Base-by-base conservation (phyloP, 495 filamentous ascomycete species). In the Tuber microsphaerosporum region DNA sequence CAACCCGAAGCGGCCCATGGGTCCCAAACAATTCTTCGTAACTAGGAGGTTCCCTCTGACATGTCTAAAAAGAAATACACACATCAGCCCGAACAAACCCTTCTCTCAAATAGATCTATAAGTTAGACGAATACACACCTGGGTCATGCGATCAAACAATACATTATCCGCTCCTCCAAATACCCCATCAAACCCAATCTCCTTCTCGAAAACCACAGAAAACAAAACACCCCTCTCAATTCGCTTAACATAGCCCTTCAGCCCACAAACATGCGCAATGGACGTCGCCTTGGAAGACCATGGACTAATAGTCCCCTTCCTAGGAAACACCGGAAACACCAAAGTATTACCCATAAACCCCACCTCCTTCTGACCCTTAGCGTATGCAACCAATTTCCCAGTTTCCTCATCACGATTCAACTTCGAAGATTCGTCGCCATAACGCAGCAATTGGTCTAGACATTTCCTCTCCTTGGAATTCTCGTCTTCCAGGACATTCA, bases 251-350 rank as follows among this genome's bases (percentile, higher is more conserved):
- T 87, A 85, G 37, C 89, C 85, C 75, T 89, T 87, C 69, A 97
- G 84, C 34, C 92, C 93, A 83, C 94, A 97, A n/a, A 97, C 94
- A 74, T 94, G 89, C 51, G 94, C 90, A 83, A 98, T 97, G 80
- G 89, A 93, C 51, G 94, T 97, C 51, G 94, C 95, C 82, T 97
- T 93, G 71, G 94, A 96, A 83, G 92, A 97, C 95, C 95, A 99
- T 84, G 95, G 95, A 51, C 93, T 97, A 77, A 97, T 93, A 48
- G 94, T 97, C 61, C 90, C 90, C 43, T 86, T 87, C 71, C 95
- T 88, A 17, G 94, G 95, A 48, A 88, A 89, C 70, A 97, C 87
- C 81, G 93, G 93, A 22, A 83, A 69, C 37, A 82, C 2, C 82
- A 89, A 89, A 65, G 56, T 65, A 19, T 65, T 65, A 0, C 14